These are phyloP conservation scores for Ophiosphaerella narmari DNA, from an alignment of 2,329 filamentous ascomycete genomes.

Conservation along the genomic window DNA sequence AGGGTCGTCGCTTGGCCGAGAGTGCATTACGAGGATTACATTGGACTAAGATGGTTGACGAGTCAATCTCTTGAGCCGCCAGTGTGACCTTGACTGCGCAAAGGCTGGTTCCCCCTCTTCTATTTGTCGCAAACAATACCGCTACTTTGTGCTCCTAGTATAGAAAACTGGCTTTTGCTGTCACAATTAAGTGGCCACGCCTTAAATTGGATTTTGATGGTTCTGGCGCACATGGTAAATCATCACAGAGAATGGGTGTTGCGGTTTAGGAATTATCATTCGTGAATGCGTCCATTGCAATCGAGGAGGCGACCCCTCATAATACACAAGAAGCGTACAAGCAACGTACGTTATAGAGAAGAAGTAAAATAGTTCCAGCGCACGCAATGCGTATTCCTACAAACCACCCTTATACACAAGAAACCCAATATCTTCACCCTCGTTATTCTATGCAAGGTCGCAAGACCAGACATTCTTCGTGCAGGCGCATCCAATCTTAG, in stretches of 20 bases:
- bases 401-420: slow-evolving; percentile 17
- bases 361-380: slow-evolving; percentile 20
- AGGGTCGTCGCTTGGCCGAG: slow-evolving; percentile 8
- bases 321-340: slow-evolving; percentile 14
- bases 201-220: too few species aligned
- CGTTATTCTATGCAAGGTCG: slow-evolving; percentile 32
- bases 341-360: slow-evolving; percentile 20
- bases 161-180: too few species aligned
- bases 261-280: slow-evolving; percentile 9
- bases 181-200: too few species aligned
- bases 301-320: slow-evolving; percentile 8
- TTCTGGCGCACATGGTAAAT: too few species aligned
- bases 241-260: neutral
- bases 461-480: slow-evolving; percentile 36
- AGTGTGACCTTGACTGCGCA: neutral
- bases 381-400: slow-evolving; percentile 13
- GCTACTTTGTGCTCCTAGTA: neutral
- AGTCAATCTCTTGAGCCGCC: slow-evolving; percentile 10
- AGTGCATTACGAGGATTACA: neutral
- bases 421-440: slow-evolving; percentile 3
- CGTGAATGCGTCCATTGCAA: slow-evolving; percentile 18
- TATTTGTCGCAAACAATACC: neutral
- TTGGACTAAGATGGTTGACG: slow-evolving; percentile 7
- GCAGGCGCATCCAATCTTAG: slow-evolving; percentile 36
- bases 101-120: neutral